Evolutionary conservation across 169 alveolate species (phyloP).

Genomic region (Plasmodium relictum): DNA sequence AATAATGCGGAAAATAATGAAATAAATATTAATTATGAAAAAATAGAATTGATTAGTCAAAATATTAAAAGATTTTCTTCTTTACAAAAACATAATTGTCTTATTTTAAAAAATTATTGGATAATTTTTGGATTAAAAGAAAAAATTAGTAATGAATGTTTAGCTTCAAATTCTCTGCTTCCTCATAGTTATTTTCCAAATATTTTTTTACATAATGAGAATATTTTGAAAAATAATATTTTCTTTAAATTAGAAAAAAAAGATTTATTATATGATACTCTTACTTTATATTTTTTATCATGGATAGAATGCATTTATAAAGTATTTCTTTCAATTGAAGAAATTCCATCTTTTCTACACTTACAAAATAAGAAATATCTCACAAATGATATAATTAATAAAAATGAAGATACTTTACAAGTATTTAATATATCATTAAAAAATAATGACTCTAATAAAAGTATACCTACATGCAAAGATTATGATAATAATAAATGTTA

Average conservation of each 20-base stretch:
- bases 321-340: constrained; percentile 30
- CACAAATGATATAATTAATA: constrained; percentile 1
- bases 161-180: not conserved
- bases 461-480: no score
- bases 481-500: not conserved
- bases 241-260: constrained; percentile 46
- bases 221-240: constrained; percentile 14
- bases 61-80: constrained; percentile 52
- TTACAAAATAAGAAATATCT: constrained; percentile 16
- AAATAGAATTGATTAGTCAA: constrained; percentile 53
- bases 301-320: constrained; percentile 44
- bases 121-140: constrained; percentile 32
- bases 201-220: not conserved
- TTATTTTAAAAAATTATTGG: constrained; percentile 62
- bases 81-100: constrained; percentile 47
- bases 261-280: constrained; percentile 21
- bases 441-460: no score
- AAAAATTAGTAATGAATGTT: not conserved
- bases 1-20: not conserved
- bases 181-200: constrained; percentile 29
- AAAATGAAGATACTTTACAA: not conserved
- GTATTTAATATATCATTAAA: no score
- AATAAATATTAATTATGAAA: constrained; percentile 26
- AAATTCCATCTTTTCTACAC: constrained; percentile 70
- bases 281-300: constrained; percentile 35